Percentiles rank a stretch among this genome's conserved stretches.
Evolutionary conservation across 2,329 filamentous ascomycete species (phyloP).

Genomic region (Verticillium isaacii): DNA sequence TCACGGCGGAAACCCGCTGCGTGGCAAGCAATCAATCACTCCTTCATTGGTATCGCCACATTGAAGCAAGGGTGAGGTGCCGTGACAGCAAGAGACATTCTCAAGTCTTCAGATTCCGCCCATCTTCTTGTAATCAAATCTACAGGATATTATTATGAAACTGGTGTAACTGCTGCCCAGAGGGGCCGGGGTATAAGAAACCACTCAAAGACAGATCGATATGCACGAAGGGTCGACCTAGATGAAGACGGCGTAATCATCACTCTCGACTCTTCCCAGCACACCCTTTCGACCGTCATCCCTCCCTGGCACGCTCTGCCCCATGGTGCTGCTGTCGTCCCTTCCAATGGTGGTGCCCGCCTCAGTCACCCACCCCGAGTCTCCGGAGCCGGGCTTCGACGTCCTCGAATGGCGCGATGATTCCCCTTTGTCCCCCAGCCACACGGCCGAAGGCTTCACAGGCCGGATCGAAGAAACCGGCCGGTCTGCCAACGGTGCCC

Average conservation of each 20-base stretch:
- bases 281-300: neutral
- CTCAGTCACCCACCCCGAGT: slow-evolving; percentile 13
- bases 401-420: slow-evolving; percentile 2
- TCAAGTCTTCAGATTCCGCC: too few relatives aligned
- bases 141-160: neutral
- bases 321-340: neutral
- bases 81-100: too few relatives aligned
- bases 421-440: slow-evolving; percentile 9
- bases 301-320: neutral
- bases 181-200: neutral
- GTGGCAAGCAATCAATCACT: too few relatives aligned
- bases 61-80: too few relatives aligned
- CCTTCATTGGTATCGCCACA: too few relatives aligned
- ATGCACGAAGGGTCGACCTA: neutral
- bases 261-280: neutral
- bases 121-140: neutral
- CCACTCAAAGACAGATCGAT: neutral
- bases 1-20: too few relatives aligned
- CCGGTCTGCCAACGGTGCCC: slow-evolving; percentile 5
- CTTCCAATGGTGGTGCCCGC: slow-evolving; percentile 2
- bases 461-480: slow-evolving; percentile 2
- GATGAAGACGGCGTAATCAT: neutral
- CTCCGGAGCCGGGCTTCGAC: slow-evolving; percentile 8
- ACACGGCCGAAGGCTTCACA: neutral
- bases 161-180: neutral